phyloP scores from a whole-genome alignment of 768 basidiomycete species.

The Serendipita sp. region DNA sequence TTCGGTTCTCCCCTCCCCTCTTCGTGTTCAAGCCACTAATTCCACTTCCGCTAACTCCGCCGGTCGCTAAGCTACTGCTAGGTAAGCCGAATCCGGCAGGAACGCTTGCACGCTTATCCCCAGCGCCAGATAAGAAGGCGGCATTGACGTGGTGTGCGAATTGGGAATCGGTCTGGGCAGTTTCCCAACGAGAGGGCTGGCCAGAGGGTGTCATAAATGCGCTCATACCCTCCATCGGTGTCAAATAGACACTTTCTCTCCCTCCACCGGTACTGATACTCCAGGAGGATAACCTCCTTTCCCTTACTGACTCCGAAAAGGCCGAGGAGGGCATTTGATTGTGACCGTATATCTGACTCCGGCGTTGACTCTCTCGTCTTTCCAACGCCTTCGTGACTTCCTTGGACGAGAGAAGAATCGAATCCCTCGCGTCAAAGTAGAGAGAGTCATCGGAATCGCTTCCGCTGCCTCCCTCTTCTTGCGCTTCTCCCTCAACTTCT shows the following conservation, averaged over 20 bases:
- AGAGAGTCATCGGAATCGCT: constrained; percentile 5
- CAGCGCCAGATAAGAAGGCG: not conserved
- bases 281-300: not conserved
- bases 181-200: not conserved
- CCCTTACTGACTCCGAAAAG: not conserved
- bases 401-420: not conserved
- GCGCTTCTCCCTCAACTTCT: not conserved
- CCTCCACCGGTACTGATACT: not conserved
- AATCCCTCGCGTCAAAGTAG: constrained; percentile 3
- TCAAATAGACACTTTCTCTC: not conserved
- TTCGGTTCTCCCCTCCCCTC: not conserved
- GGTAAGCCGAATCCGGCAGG: not conserved
- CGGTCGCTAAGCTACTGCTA: not conserved
- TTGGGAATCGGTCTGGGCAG: not conserved
- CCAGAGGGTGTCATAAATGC: not conserved
- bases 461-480: not conserved
- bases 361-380: not conserved
- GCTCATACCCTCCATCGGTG: not conserved
- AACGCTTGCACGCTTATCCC: not conserved
- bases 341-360: not conserved
- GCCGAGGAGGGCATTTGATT: not conserved
- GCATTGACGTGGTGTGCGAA: not conserved
- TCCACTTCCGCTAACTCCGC: not conserved
- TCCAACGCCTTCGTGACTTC: not conserved
- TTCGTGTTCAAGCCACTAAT: not conserved